Evolutionary conservation across 305 asterid species (phyloP).

Genomic region (Stenogyne calaminthoides): DNA sequence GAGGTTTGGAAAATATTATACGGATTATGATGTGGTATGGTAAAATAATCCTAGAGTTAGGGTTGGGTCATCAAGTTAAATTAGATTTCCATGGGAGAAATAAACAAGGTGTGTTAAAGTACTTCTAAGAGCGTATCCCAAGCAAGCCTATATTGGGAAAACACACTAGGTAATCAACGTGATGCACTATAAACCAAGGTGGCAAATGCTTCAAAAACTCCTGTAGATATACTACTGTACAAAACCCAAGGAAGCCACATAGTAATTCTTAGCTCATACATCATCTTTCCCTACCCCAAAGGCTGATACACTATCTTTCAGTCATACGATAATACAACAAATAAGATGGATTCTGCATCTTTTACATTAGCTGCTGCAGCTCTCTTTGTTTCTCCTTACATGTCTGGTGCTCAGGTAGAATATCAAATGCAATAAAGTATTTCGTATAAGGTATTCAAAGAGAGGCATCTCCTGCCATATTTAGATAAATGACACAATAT

Average conservation of each 20-base stretch:
- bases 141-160: neutral
- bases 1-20: neutral
- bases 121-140: neutral
- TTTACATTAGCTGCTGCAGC: neutral
- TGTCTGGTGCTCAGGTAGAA: neutral
- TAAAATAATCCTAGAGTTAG: neutral
- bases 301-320: neutral
- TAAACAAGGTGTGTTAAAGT: neutral
- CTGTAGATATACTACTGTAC: neutral
- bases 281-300: neutral
- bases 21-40: neutral
- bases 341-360: conserved; percentile 5
- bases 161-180: neutral
- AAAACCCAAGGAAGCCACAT: neutral
- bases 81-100: neutral
- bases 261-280: neutral
- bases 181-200: neutral
- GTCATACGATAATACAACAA: neutral
- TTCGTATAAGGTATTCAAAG: neutral
- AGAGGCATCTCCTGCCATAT: neutral
- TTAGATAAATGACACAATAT: neutral
- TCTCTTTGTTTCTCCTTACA: neutral
- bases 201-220: neutral
- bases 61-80: neutral
- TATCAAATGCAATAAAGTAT: neutral